Conservation (phyloP, 192 early-diverging fungal species). For the Lobosporangium transversale region DNA sequence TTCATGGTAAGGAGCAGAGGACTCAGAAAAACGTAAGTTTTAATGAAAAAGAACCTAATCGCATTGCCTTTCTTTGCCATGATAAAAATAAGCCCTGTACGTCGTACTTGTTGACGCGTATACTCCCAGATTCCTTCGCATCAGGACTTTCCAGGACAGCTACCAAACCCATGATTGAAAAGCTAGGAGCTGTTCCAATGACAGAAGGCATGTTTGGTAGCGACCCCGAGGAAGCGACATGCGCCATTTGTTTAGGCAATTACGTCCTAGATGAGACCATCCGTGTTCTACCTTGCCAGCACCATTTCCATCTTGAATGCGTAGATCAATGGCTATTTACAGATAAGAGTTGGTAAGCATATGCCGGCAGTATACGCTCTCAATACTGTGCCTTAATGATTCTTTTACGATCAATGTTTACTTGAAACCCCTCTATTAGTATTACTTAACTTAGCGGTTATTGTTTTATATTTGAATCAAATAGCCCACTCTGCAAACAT, state of each 20-base stretch:
- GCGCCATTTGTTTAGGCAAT: slow-evolving; percentile 52
- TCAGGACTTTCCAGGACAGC: slow-evolving; percentile 42
- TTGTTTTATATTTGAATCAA: neutral
- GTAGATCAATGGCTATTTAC: slow-evolving; percentile 53
- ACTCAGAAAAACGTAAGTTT: no score
- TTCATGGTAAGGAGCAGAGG: slow-evolving; percentile 46
- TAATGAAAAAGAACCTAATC: no score
- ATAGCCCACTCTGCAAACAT: slow-evolving; percentile 54
- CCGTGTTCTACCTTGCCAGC: slow-evolving; percentile 48
- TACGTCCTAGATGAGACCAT: slow-evolving; percentile 42
- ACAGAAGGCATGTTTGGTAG: slow-evolving; percentile 43
- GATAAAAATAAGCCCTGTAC: slow-evolving; percentile 41
- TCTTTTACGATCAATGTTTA: neutral
- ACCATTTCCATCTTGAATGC: slow-evolving; percentile 54
- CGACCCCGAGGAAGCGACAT: slow-evolving; percentile 44
- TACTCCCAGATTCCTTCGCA: slow-evolving; percentile 24
- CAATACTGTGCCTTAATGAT: no score
- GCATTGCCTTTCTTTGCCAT: no score
- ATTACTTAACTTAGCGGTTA: neutral
- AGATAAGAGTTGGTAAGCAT: slow-evolving; percentile 52
- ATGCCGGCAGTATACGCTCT: no score
- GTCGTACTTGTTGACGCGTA: slow-evolving; percentile 12
- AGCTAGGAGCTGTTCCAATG: slow-evolving; percentile 32
- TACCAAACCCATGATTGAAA: slow-evolving; percentile 51
- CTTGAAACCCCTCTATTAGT: neutral